phyloP scores from a whole-genome alignment of 306 rosid genomes.

The Senna tora region DNA sequence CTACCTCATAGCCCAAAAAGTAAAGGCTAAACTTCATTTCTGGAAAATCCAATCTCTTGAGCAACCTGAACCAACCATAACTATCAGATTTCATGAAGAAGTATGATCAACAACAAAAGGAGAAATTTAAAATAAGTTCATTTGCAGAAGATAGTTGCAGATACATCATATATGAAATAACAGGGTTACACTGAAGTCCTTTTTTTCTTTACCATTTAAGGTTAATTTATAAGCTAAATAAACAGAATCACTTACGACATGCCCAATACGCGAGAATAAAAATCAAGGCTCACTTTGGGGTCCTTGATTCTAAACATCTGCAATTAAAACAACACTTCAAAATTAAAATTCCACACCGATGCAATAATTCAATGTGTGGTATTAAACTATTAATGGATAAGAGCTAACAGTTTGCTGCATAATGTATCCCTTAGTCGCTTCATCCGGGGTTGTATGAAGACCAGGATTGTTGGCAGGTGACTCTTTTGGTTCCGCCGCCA shows the following conservation, averaged over 20 bases:
- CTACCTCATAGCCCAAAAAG: constrained; percentile 66
- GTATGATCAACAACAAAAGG: not conserved
- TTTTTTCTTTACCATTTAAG: constrained; percentile 5
- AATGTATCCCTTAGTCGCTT: constrained; percentile 59
- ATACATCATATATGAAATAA: not conserved
- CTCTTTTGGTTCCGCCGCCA: constrained; percentile 59
- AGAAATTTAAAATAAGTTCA: constrained; percentile 7
- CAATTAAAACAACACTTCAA: constrained; percentile 19
- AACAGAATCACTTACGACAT: constrained; percentile 75
- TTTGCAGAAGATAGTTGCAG: not conserved
- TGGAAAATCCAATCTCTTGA: constrained; percentile 87
- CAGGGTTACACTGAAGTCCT: not conserved
- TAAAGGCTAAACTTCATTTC: constrained; percentile 87
- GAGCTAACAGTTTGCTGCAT: constrained; percentile 63
- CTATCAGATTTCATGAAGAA: too few species aligned
- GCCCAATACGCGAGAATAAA: constrained; percentile 87
- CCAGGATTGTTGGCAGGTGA: constrained; percentile 55
- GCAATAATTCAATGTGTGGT: not conserved
- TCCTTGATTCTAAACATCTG: constrained; percentile 85
- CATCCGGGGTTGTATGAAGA: constrained; percentile 56
- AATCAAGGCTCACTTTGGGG: constrained; percentile 87
- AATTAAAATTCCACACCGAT: not conserved
- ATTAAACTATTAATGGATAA: not conserved
- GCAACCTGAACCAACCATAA: constrained; percentile 51
- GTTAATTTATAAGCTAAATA: not conserved